Percentiles rank a stretch among this genome's conserved stretches.
phyloP scores from a whole-genome alignment of 331 rosid species.

The Malus hybrid region DNA sequence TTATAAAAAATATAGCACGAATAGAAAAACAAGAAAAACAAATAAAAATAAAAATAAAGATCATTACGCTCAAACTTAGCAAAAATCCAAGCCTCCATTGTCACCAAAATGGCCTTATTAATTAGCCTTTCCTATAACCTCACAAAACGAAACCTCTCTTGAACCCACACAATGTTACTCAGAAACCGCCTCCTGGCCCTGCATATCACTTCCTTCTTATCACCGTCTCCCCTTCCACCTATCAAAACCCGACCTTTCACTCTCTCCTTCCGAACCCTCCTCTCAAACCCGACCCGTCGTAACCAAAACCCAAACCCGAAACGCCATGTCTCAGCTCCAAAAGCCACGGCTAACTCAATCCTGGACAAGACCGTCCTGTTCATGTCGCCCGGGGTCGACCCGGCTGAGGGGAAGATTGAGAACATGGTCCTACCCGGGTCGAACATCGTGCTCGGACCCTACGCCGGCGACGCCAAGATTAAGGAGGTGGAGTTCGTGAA shows the following conservation, averaged over 20 bases:
- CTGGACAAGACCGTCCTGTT: constrained; percentile 39
- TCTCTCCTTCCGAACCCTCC: constrained; percentile 18
- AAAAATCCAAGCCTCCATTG: not conserved
- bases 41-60: no score
- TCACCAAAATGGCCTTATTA: not conserved
- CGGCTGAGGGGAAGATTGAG: constrained; percentile 37
- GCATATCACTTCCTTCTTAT: constrained; percentile 10
- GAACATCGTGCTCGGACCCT: constrained; percentile 74
- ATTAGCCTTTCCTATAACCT: not conserved
- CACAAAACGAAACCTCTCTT: not conserved
- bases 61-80: not conserved
- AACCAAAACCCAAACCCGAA: constrained; percentile 4
- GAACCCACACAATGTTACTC: constrained; percentile 17
- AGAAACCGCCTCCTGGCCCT: constrained; percentile 25
- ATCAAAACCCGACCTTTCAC: constrained; percentile 7
- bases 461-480: constrained; percentile 67
- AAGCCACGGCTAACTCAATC: constrained; percentile 11
- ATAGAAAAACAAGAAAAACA: no score
- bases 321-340: constrained; percentile 32
- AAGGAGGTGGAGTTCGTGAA: constrained; percentile 62
- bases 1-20: no score
- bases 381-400: constrained; percentile 63
- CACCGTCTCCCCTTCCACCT: constrained; percentile 4
- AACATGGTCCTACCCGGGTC: constrained; percentile 65
- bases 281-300: constrained; percentile 16